Conservation (phyloP, 75 land plant genomes). For the Picea sitchensis region DNA sequence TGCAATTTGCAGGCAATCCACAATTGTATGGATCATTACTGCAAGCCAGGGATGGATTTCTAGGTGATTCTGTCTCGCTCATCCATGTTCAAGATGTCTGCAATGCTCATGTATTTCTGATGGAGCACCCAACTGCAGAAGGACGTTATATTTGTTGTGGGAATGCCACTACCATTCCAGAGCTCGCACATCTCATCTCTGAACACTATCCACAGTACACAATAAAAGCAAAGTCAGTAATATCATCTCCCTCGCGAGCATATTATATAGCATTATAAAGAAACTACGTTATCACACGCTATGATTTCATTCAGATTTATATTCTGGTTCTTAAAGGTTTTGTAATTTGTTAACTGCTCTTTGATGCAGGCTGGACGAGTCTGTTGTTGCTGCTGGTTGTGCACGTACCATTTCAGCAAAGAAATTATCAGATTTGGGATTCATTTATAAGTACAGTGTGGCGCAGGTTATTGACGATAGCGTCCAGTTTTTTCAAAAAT, state of each 20-base stretch:
- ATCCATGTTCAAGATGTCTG: neutral
- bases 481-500: neutral
- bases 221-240: neutral
- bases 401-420: neutral
- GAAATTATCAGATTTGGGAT: neutral
- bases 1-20: too few relatives aligned
- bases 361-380: neutral
- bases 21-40: too few relatives aligned
- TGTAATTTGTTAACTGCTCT: neutral
- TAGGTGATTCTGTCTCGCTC: neutral
- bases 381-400: neutral
- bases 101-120: neutral
- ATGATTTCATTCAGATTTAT: neutral
- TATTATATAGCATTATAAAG: neutral
- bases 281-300: neutral
- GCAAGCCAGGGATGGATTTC: too few relatives aligned
- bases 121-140: neutral
- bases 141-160: neutral
- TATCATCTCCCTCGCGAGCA: neutral
- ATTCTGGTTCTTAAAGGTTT: neutral
- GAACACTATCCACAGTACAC: neutral
- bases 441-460: neutral
- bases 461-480: neutral
- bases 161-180: neutral
- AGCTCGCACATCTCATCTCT: neutral